Evolutionary conservation across 495 filamentous ascomycete genomes (phyloP), one percentile per base, ranked within the genome.

Genomic region (Terfezia boudieri): DNA sequence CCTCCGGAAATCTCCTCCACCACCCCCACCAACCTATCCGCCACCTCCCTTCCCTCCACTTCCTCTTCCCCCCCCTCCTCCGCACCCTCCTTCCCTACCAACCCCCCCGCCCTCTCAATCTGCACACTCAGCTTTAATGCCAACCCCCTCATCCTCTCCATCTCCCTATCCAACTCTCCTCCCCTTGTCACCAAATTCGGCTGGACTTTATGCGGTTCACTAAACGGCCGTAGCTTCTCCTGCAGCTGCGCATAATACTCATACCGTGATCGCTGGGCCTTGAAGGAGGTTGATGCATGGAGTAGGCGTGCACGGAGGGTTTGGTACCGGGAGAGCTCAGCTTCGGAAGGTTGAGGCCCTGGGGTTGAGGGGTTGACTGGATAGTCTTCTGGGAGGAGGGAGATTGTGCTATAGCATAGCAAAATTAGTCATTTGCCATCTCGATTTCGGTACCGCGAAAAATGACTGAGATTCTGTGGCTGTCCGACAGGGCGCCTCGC

Each of bases 111-210:
- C 56, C 54, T 66, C 58, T 50, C 53, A 46, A 55, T 60, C 53
- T 62, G 60, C 51, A 58, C 82, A 3, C 76, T 75, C 26, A 89
- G 80, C 49, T 83, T 73, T 17, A 79, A 77, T 48, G 83, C 76
- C 56, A 93, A 68, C 64, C 85, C 75, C 38, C 80, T 74, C 79
- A 85, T 88, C 59, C 74, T 78, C 61, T 82, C 77, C 58, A 93
- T 62, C 66, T 92, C 86, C 43, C 71, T 69, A 57, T 78, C 76
- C 22, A 93, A 64, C 59, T 81, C 77, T n/a, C 80, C 81, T 65
- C 85, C 80, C 48, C 76, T 74, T 12, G 77, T 82, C 9, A 86
- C 73, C 16, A 93, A 68, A 66, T 89, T 92, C 22, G 80, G 79
- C 61, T 93, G 85, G 23, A 93, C 75, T 37, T 70, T 62, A 50